Evolutionary conservation across 306 rosid genomes (phyloP), one percentile per base, ranked within the genome.

Genomic region (Castanopsis chinensis): DNA sequence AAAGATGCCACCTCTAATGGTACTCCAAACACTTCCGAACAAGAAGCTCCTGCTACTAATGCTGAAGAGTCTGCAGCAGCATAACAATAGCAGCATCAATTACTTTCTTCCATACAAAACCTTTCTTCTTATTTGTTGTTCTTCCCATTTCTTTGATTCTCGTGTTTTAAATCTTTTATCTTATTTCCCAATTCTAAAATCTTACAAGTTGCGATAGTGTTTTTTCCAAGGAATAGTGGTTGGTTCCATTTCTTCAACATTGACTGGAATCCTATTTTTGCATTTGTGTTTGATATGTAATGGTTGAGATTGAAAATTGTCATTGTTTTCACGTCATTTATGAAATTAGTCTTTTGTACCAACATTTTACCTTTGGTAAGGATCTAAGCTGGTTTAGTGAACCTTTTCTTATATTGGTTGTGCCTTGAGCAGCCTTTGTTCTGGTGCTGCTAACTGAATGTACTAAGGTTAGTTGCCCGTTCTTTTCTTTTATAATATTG

Each of bases 1-100:
- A 93, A 87, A 75, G 94, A 87, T 56, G 81, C 85, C 82, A 21
- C 88, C 77, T 52, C 96, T 43, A 90, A 85, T 74, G 90, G 94
- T 68, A 30, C 90, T 57, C 49, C 92, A 3, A 80, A 78, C 9
- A 82, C 73, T 71, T 79, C 91, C 58, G 84, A 87, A 82, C 88
- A 83, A 81, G 89, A 86, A 75, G 89, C 79, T 78, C 63, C 91
- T 23, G 76, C 87, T 60, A 59, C 87, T 65, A 63, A 94, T 54
- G 69, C 85, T 2, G 87, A 83, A 80, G 93, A 87, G 21, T 84
- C 83, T 78, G 20, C 88, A 81, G 83, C 84, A 27, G 81, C 88
- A 79, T 89, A 82, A 83, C 51, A 56, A 63, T 79, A 60, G 60
- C 28, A 35, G 76, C 77, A 60, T 73, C 49, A 73, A 25, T 25